These are phyloP conservation scores for Rhodomyrtus tomentosa DNA, from an alignment of 345 rosid species.

Conservation along the genomic window DNA sequence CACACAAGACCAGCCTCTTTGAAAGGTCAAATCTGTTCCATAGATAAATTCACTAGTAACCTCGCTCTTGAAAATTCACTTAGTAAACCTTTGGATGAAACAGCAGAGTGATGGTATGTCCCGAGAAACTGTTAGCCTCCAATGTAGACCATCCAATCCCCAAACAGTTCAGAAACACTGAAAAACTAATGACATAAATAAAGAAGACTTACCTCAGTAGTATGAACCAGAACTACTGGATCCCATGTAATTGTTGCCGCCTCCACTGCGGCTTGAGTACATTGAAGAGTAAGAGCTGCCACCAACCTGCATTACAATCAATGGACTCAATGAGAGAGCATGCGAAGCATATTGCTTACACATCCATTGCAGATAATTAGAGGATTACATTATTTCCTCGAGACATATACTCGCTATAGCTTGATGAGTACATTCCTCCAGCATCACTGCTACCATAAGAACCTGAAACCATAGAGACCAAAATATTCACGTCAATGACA, in stretches of 20 bases:
- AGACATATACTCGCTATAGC: constrained; percentile 65
- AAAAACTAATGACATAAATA: not conserved
- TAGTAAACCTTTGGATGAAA: constrained; percentile 7
- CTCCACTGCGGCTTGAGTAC: constrained; percentile 74
- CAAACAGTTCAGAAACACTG: not conserved
- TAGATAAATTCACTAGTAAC: constrained; percentile 17
- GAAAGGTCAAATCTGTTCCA: constrained; percentile 56
- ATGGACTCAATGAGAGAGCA: not conserved
- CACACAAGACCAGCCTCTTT: constrained; percentile 49
- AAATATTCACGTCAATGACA: not conserved
- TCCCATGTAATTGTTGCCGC: constrained; percentile 73
- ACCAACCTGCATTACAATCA: constrained; percentile 49
- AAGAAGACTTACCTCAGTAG: constrained; percentile 54
- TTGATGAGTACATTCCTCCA: constrained; percentile 71
- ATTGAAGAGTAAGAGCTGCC: constrained; percentile 80
- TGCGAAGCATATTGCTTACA: not conserved
- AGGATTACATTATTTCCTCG: constrained; percentile 67
- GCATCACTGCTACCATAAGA: constrained; percentile 60
- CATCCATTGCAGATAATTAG: not conserved
- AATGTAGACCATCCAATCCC: not conserved
- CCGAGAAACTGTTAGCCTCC: not conserved
- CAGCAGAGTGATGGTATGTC: not conserved
- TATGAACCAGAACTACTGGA: constrained; percentile 81
- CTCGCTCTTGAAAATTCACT: constrained; percentile 19
- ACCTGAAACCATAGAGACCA: constrained; percentile 33